Evolutionary conservation across 75 land plant species (phyloP).

Genomic region (Gnetum montanum): DNA sequence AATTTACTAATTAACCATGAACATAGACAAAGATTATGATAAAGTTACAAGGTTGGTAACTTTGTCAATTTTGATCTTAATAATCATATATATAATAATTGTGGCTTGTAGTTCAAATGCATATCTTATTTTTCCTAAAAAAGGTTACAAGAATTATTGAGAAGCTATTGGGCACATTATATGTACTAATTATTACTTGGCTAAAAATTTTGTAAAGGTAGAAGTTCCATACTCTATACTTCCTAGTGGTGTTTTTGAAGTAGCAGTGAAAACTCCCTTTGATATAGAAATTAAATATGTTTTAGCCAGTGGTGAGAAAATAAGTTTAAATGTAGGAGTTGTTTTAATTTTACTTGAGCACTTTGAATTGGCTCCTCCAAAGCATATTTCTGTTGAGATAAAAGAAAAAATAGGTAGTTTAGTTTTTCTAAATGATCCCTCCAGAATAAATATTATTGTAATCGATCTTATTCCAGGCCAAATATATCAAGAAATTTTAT

Average conservation of each 20-base stretch:
- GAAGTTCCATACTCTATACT: slow-evolving; percentile 9
- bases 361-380: background rate
- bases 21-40: too few species aligned
- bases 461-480: background rate
- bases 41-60: too few species aligned
- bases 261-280: slow-evolving; percentile 10
- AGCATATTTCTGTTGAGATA: background rate
- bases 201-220: slow-evolving; percentile 10
- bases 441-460: background rate
- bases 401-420: slow-evolving; percentile 1
- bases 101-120: background rate
- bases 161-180: slow-evolving; percentile 1
- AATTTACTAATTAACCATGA: too few species aligned
- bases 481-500: background rate
- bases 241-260: slow-evolving; percentile 16
- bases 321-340: slow-evolving; percentile 5
- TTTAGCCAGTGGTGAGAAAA: slow-evolving; percentile 13
- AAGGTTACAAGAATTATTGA: slow-evolving; percentile 5
- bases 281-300: slow-evolving; percentile 15
- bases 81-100: background rate
- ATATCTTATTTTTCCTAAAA: background rate
- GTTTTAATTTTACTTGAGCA: slow-evolving; percentile 2
- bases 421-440: background rate
- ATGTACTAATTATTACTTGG: slow-evolving; percentile 10
- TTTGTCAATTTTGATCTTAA: background rate